Percentiles rank a stretch among this genome's conserved stretches.
These are phyloP conservation scores for Gnomoniopsis smithogilvyi DNA, from an alignment of 2,329 filamentous ascomycete genomes.

Conservation along the genomic window DNA sequence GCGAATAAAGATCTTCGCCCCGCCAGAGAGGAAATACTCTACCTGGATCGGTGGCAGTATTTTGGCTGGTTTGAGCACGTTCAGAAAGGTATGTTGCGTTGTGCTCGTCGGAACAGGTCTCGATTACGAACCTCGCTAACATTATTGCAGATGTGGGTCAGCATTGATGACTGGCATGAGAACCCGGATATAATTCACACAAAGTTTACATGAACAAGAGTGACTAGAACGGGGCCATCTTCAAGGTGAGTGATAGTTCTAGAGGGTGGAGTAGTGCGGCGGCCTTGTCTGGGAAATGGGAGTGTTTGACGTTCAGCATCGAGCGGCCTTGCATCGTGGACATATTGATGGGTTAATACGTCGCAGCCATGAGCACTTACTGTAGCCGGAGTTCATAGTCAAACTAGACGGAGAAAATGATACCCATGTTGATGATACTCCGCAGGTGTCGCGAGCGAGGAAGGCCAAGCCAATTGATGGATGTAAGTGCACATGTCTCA, in stretches of 20 bases:
- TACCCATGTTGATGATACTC: constrained; percentile 16
- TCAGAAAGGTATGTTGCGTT: constrained; percentile 76
- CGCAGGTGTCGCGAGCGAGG: too few relatives aligned
- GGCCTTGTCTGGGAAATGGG: constrained; percentile 8
- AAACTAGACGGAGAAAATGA: constrained; percentile 19
- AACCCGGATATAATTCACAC: constrained; percentile 98
- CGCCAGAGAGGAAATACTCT: constrained; percentile 95
- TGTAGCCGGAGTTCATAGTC: constrained; percentile 16
- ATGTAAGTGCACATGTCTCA: too few relatives aligned
- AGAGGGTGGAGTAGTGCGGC: neutral
- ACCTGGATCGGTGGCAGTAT: constrained; percentile 99
- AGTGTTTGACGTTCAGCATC: neutral
- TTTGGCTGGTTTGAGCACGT: constrained; percentile 92
- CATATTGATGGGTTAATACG: constrained; percentile 8
- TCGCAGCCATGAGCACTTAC: constrained; percentile 12
- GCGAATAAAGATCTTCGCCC: constrained; percentile 98
- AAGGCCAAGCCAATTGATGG: neutral
- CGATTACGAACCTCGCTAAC: neutral
- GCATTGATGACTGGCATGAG: constrained; percentile 99
- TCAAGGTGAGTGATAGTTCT: neutral
- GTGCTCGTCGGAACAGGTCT: neutral
- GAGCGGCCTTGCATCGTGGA: neutral
- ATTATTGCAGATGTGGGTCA: constrained; percentile 88
- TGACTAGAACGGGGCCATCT: neutral
- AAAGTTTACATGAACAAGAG: constrained; percentile 74